These are phyloP conservation scores for Neoboletus subvelutipes DNA, from an alignment of 768 basidiomycete species.

Conservation along the genomic window DNA sequence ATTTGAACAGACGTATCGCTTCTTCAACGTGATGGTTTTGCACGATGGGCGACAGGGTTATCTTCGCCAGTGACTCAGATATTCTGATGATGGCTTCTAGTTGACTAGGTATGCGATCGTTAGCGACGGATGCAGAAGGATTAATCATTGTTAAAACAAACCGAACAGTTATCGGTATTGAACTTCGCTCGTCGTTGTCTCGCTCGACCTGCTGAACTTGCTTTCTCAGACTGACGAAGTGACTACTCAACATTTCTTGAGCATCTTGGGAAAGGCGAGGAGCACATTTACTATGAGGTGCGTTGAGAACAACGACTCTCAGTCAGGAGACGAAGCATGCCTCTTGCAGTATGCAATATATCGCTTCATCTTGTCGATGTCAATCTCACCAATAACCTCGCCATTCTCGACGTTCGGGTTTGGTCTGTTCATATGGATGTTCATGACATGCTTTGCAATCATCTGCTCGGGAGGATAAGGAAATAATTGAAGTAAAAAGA, in stretches of 20 bases:
- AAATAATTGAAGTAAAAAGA: not conserved
- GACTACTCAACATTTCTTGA: slow-evolving; percentile 93
- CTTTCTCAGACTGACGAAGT: slow-evolving; percentile 90
- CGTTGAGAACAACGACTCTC: slow-evolving; percentile 1
- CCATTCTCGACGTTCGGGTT: slow-evolving; percentile 59
- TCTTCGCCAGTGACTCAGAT: slow-evolving; percentile 94
- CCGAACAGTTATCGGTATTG: slow-evolving; percentile 98
- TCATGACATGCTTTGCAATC: slow-evolving; percentile 98
- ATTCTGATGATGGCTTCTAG: slow-evolving; percentile 98
- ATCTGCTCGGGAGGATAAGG: slow-evolving; percentile 47
- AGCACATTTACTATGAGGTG: slow-evolving; percentile 78
- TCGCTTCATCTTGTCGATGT: slow-evolving; percentile 97
- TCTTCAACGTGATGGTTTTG: slow-evolving; percentile 95
- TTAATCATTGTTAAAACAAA: slow-evolving; percentile 37
- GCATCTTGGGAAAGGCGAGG: slow-evolving; percentile 92
- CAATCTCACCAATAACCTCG: slow-evolving; percentile 82
- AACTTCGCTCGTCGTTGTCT: slow-evolving; percentile 96
- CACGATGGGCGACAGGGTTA: slow-evolving; percentile 84
- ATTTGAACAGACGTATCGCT: slow-evolving; percentile 96
- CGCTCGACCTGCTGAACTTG: slow-evolving; percentile 94
- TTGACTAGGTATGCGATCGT: slow-evolving; percentile 51
- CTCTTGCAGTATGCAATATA: slow-evolving; percentile 96
- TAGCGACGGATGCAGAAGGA: not conserved
- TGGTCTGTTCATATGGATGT: slow-evolving; percentile 94
- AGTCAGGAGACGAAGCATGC: slow-evolving; percentile 40